Evolutionary conservation across 1,284 basidiomycete species (phyloP).

Genomic region (Cryptococcus sp.): DNA sequence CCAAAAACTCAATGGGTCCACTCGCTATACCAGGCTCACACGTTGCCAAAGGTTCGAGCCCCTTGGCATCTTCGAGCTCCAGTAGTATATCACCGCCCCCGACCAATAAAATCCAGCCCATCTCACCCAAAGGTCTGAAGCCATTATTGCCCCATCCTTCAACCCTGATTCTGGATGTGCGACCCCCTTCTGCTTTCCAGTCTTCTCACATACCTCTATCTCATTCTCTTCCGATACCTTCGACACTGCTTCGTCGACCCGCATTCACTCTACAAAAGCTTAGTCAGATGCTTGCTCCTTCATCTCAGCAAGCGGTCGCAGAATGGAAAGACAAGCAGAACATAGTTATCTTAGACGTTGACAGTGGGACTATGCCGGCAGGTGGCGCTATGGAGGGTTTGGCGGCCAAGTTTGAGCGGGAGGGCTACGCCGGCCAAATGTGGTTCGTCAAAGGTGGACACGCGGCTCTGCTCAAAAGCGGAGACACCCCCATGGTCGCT

Average conservation of each 20-base stretch:
- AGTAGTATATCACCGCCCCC: slow-evolving; percentile 9
- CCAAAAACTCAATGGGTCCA: slow-evolving; percentile 14
- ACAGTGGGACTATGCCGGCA: slow-evolving; percentile 63
- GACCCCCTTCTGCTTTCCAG: slow-evolving; percentile 73
- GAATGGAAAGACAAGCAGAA: slow-evolving; percentile 62
- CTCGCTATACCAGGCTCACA: slow-evolving; percentile 4
- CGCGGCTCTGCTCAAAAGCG: slow-evolving; percentile 50
- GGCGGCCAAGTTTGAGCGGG: slow-evolving; percentile 77
- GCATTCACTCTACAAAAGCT: slow-evolving; percentile 75
- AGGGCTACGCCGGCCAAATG: slow-evolving; percentile 67
- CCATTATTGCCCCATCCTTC: slow-evolving; percentile 20
- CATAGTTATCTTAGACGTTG: slow-evolving; percentile 81
- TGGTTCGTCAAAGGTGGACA: slow-evolving; percentile 80
- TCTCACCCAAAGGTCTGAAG: slow-evolving; percentile 20
- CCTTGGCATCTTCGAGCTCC: slow-evolving; percentile 16
- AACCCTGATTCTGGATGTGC: slow-evolving; percentile 76
- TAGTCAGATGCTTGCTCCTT: slow-evolving; percentile 69
- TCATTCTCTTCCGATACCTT: slow-evolving; percentile 88
- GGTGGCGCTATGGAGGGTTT: slow-evolving; percentile 73
- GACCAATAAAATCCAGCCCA: slow-evolving; percentile 22
- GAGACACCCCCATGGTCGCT: slow-evolving; percentile 11
- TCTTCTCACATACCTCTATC: slow-evolving; percentile 68
- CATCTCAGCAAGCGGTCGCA: slow-evolving; percentile 57
- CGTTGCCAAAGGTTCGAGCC: slow-evolving; percentile 20
- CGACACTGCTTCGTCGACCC: slow-evolving; percentile 87